Conservation (phyloP, 768 basidiomycete genomes). For the Psilocybe cubensis region DNA sequence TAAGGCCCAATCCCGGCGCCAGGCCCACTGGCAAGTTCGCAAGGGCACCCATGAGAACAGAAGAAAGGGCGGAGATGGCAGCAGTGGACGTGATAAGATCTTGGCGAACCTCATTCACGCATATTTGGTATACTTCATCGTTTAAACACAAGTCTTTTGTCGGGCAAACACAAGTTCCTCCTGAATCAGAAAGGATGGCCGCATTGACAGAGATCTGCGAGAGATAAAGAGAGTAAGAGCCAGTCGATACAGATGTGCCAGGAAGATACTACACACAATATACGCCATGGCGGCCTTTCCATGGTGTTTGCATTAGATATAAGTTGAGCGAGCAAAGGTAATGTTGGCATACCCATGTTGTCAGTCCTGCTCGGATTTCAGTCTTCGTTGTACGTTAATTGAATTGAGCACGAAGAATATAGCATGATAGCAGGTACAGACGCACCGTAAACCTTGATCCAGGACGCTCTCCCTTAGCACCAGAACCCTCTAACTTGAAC, state of each 20-base stretch:
- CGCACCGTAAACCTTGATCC: slow-evolving; percentile 66
- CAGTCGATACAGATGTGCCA: neutral
- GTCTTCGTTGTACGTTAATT: slow-evolving; percentile 58
- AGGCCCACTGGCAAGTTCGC: slow-evolving; percentile 91
- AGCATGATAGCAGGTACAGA: neutral
- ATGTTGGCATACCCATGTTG: slow-evolving; percentile 68
- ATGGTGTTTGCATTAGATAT: neutral
- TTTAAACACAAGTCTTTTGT: slow-evolving; percentile 54
- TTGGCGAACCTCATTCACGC: slow-evolving; percentile 62
- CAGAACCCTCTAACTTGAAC: slow-evolving; percentile 77
- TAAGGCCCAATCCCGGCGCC: slow-evolving; percentile 84
- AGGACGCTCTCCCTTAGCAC: slow-evolving; percentile 60
- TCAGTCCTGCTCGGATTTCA: slow-evolving; percentile 78
- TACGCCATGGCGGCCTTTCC: slow-evolving; percentile 80
- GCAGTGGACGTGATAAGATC: slow-evolving; percentile 88
- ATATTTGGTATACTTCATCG: slow-evolving; percentile 57
- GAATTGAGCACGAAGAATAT: too few species aligned
- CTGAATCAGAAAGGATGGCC: slow-evolving; percentile 72
- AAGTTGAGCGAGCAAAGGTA: slow-evolving; percentile 3
- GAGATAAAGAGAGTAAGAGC: slow-evolving; percentile 4
- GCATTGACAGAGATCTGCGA: slow-evolving; percentile 84
- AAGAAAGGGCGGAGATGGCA: slow-evolving; percentile 73
- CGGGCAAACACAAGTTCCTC: slow-evolving; percentile 82
- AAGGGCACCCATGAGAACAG: slow-evolving; percentile 80
- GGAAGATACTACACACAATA: slow-evolving; percentile 64